These are phyloP conservation scores for Mesembryanthemum crystallinum DNA, from an alignment of 148 eudicot genomes.

Conservation along the genomic window DNA sequence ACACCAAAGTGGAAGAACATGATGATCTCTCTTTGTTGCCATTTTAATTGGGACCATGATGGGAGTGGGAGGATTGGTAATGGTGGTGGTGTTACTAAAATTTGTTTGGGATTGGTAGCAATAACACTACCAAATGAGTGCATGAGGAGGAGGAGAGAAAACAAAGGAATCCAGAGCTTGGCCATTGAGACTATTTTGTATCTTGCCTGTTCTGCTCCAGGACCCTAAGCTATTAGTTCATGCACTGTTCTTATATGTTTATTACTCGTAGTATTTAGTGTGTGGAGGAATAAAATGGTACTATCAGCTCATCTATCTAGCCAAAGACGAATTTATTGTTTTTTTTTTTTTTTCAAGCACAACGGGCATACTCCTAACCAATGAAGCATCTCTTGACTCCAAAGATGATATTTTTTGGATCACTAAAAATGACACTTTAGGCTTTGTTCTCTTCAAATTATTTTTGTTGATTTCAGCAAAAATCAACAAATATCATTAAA, in stretches of 20 bases:
- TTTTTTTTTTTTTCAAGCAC: too few relatives aligned
- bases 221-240: neutral
- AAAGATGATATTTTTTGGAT: too few relatives aligned
- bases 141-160: conserved; percentile 8
- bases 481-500: too few relatives aligned
- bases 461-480: too few relatives aligned
- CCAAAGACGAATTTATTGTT: too few relatives aligned
- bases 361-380: too few relatives aligned
- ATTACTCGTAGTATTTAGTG: too few relatives aligned
- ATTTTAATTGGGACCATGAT: conserved; percentile 63
- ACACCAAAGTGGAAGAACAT: conserved; percentile 93
- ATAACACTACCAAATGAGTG: conserved; percentile 13
- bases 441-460: too few relatives aligned
- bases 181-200: conserved; percentile 11
- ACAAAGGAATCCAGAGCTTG: conserved; percentile 19
- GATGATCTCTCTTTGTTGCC: conserved; percentile 86
- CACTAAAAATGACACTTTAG: too few relatives aligned
- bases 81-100: conserved; percentile 54
- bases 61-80: conserved; percentile 83
- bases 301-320: too few relatives aligned
- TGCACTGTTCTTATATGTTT: neutral
- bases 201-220: neutral
- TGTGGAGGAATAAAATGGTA: neutral
- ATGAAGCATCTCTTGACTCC: too few relatives aligned
- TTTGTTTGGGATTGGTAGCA: conserved; percentile 4